These are phyloP conservation scores for Melastoma candidum DNA, from an alignment of 441 rosid species.

Conservation along the genomic window DNA sequence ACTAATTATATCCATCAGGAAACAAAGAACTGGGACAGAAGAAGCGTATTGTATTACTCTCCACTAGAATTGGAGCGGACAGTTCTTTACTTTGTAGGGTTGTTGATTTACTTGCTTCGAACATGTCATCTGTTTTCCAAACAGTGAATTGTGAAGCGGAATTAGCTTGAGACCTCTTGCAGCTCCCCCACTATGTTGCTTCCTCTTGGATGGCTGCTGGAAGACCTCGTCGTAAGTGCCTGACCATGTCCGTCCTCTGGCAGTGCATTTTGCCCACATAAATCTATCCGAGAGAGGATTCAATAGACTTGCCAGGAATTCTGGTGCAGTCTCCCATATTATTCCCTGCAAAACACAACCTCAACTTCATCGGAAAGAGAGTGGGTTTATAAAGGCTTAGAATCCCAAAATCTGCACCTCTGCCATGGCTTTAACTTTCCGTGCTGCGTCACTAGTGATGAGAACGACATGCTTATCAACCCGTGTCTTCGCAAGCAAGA, in stretches of 20 bases:
- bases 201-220: slow-evolving; percentile 13
- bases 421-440: slow-evolving; percentile 82
- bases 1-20: too few relatives aligned
- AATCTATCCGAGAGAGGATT: slow-evolving; percentile 89
- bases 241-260: slow-evolving; percentile 82
- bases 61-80: too few relatives aligned
- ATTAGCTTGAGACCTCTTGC: slow-evolving; percentile 80
- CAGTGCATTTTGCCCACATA: slow-evolving; percentile 73
- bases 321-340: slow-evolving; percentile 59
- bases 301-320: slow-evolving; percentile 59
- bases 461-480: slow-evolving; percentile 49
- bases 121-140: slow-evolving; percentile 23
- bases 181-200: slow-evolving; percentile 30
- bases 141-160: slow-evolving; percentile 59
- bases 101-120: slow-evolving; percentile 12
- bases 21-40: too few relatives aligned
- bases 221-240: slow-evolving; percentile 42
- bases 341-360: slow-evolving; percentile 44
- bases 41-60: too few relatives aligned
- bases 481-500: slow-evolving; percentile 34
- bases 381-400: background rate
- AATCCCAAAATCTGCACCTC: slow-evolving; percentile 37
- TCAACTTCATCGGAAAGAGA: background rate
- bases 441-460: slow-evolving; percentile 46
- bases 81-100: too few relatives aligned